Evolutionary conservation across 495 filamentous ascomycete genomes (phyloP), one percentile per base, ranked within the genome.

Genomic region (Xylaria bambusicola): DNA sequence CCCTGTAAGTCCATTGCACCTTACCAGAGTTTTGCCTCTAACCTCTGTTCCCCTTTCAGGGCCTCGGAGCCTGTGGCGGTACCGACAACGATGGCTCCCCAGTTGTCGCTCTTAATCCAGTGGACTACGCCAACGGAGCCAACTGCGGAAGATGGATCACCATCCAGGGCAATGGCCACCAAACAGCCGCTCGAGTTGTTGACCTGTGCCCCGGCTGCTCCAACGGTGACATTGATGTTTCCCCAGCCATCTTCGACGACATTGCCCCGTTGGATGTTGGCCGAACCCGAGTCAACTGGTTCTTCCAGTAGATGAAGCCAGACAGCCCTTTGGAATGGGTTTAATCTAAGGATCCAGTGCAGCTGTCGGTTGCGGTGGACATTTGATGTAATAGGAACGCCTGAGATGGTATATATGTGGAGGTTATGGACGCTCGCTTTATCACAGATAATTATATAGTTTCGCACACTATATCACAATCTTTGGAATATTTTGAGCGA

Each of bases 191-290:
- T 13, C 35, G 13, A 27, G 56, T 58, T 41, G 56, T 44, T 21
- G 56, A 58, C 36, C 38, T 58, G 29, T 58, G 56, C 36, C 56
- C 56, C 24, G 56, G 56, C 47, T 58, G 56, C 26, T 24, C 24
- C 18, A 10, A 46, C 1, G 10, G 26, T n/a, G 56, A 46, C 2
- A 44, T 58, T 20, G 56, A 58, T 26, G 56, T 51, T 26, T 20
- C 56, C 26, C 46, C 56, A 7, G 56, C 38, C 13, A 58, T 58
- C 46, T 58, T 58, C 26, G 56, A 58, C 23, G 56, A 58, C 27
- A 58, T 58, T 44, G 56, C 46, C 15, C 6, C 24, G 33, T 36
- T 51, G 15, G 13, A 9, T 26, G 46, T 42, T 17, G 56, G 56
- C 26, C 46, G 46, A 5, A 26, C 20, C 18, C 47, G 20, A n/a